Conservation (phyloP, 1,284 basidiomycete genomes). For the Veloporphyrellus conicus region DNA sequence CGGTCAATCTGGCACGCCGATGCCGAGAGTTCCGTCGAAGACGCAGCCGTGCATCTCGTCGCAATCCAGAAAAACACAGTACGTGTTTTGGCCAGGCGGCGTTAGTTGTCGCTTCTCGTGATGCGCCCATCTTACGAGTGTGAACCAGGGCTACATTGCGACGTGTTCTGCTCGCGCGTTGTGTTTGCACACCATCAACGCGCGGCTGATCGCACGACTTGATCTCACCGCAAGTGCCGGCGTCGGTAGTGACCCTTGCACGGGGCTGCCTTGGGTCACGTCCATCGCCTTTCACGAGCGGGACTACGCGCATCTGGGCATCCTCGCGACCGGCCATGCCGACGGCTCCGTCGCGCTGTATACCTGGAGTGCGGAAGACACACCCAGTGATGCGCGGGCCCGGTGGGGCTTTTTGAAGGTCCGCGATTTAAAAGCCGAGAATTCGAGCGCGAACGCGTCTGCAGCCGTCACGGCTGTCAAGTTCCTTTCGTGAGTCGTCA, state of each 20-base stretch:
- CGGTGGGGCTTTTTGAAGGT: conserved; percentile 70
- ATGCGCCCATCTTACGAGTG: conserved; percentile 3
- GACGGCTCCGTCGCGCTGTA: conserved; percentile 66
- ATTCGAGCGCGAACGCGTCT: conserved; percentile 21
- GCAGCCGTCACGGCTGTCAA: conserved; percentile 60
- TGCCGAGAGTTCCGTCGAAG: conserved; percentile 29
- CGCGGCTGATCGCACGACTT: conserved; percentile 61
- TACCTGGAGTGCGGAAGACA: conserved; percentile 74
- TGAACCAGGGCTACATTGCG: conserved; percentile 70
- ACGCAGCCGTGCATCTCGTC: conserved; percentile 59
- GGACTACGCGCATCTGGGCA: conserved; percentile 66
- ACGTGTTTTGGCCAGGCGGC: conserved; percentile 27
- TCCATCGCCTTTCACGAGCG: conserved; percentile 77
- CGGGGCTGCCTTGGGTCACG: conserved; percentile 48
- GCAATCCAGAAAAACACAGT: conserved; percentile 85
- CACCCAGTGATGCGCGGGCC: conserved; percentile 56
- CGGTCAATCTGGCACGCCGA: conserved; percentile 70
- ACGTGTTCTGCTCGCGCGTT: conserved; percentile 69
- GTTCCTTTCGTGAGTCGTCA: conserved; percentile 64
- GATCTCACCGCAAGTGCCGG: conserved; percentile 46
- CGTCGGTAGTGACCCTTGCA: conserved; percentile 30
- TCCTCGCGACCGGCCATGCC: conserved; percentile 64
- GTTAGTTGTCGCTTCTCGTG: no score
- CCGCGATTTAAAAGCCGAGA: conserved; percentile 53
- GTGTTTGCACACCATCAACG: conserved; percentile 80